Evolutionary conservation across 2,329 filamentous ascomycete genomes (phyloP).

Genomic region (Xylariaceae sp.): DNA sequence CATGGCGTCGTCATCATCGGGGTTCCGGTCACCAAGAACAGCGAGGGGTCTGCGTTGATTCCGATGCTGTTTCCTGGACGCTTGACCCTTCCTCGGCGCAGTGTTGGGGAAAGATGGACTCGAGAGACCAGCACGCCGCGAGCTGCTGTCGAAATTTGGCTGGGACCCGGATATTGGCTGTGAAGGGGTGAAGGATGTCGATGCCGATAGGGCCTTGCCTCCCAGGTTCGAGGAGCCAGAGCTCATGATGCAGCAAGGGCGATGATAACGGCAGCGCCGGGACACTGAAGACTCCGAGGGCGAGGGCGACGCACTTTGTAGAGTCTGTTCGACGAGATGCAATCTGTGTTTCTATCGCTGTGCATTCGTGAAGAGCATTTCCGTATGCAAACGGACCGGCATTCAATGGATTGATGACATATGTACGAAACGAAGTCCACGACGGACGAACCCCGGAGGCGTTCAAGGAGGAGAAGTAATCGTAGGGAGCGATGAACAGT

Average conservation of each 20-base stretch:
- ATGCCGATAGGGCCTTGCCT: slow-evolving; percentile 46
- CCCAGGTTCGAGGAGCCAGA: slow-evolving; percentile 36
- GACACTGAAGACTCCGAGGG: background rate
- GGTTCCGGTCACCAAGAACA: slow-evolving; percentile 27
- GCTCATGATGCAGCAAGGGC: slow-evolving; percentile 25
- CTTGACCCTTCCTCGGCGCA: slow-evolving; percentile 70
- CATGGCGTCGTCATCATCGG: slow-evolving; percentile 82
- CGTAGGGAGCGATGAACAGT: slow-evolving; percentile 18
- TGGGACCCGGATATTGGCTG: slow-evolving; percentile 39
- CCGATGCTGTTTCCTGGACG: slow-evolving; percentile 76
- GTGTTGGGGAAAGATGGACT: slow-evolving; percentile 30
- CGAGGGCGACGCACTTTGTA: too few species aligned
- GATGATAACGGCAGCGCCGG: background rate
- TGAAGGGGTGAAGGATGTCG: slow-evolving; percentile 36
- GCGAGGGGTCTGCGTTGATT: slow-evolving; percentile 66
- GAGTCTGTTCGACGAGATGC: too few species aligned
- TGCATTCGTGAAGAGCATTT: too few species aligned
- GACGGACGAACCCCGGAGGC: slow-evolving; percentile 26
- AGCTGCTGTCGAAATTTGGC: slow-evolving; percentile 41
- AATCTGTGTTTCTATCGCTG: too few species aligned
- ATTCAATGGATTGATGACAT: too few species aligned
- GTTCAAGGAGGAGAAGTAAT: slow-evolving; percentile 6
- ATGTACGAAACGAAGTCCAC: too few species aligned
- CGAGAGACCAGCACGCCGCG: slow-evolving; percentile 41
- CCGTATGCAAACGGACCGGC: too few species aligned